These are phyloP conservation scores for Monosporascus sp. DNA, from an alignment of 2,329 filamentous ascomycete genomes.

Conservation along the genomic window DNA sequence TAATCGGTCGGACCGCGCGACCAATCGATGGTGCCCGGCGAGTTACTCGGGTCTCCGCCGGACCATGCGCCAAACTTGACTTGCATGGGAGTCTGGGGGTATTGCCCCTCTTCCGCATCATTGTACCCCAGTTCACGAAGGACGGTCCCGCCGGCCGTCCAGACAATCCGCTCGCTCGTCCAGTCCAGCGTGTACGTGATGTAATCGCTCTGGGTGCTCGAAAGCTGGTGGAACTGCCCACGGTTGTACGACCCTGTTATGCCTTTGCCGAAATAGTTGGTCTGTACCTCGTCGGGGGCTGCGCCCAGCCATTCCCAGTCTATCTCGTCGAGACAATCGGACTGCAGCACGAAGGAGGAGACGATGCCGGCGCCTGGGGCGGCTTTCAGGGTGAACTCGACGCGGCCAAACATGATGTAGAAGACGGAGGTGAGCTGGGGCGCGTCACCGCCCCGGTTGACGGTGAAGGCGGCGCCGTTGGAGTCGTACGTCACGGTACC, in stretches of 20 bases:
- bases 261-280: slow-evolving; percentile 96
- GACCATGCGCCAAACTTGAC: slow-evolving; percentile 90
- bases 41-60: slow-evolving; percentile 78
- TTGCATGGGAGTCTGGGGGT: slow-evolving; percentile 94
- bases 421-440: slow-evolving; percentile 85
- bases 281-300: slow-evolving; percentile 73
- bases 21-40: slow-evolving; percentile 81
- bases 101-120: slow-evolving; percentile 68
- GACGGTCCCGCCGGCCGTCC: slow-evolving; percentile 73
- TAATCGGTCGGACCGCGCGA: slow-evolving; percentile 84
- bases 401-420: slow-evolving; percentile 98
- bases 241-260: slow-evolving; percentile 81
- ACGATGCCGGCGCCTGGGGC: slow-evolving; percentile 89
- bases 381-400: slow-evolving; percentile 79
- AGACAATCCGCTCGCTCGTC: slow-evolving; percentile 79
- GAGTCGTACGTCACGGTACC: slow-evolving; percentile 67
- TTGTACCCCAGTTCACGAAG: slow-evolving; percentile 68
- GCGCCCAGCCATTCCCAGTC: slow-evolving; percentile 95
- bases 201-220: slow-evolving; percentile 66
- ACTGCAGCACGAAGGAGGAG: slow-evolving; percentile 85
- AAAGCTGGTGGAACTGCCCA: slow-evolving; percentile 69
- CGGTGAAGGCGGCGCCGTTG: slow-evolving; percentile 76
- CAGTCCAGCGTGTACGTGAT: slow-evolving; percentile 90
- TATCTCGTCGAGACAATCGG: slow-evolving; percentile 90
- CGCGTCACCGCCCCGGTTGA: slow-evolving; percentile 71